Conservation (phyloP, 192 early-diverging fungal genomes). For the Chytriomyces sp. region DNA sequence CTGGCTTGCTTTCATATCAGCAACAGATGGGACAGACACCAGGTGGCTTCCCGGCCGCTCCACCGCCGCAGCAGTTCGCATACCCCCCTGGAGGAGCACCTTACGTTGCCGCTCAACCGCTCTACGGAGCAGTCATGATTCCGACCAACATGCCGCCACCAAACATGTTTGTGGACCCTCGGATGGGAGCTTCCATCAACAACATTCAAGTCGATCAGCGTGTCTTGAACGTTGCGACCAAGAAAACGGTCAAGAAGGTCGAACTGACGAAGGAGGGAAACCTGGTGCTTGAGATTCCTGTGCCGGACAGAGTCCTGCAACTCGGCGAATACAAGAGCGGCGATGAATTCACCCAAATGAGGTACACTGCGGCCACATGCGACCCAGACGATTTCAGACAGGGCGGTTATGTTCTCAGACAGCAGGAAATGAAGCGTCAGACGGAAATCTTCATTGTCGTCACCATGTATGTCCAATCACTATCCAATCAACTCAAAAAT, state of each 20-base stretch:
- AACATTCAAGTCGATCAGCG: constrained; percentile 17
- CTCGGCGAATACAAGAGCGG: constrained; percentile 55
- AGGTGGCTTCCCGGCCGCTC: not conserved
- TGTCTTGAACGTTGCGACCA: constrained; percentile 2
- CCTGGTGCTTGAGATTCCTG: constrained; percentile 49
- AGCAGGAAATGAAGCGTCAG: constrained; percentile 66
- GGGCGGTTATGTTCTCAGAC: constrained; percentile 38
- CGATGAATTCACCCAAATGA: constrained; percentile 88
- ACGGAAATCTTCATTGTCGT: constrained; percentile 93
- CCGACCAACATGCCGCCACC: constrained; percentile 13
- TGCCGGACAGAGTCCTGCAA: constrained; percentile 44
- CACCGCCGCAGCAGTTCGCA: not conserved
- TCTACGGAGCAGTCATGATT: constrained; percentile 22
- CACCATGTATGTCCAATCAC: constrained; percentile 77
- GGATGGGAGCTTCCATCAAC: constrained; percentile 12
- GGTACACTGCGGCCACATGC: constrained; percentile 91
- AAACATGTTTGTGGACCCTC: constrained; percentile 4
- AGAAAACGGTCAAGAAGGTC: constrained; percentile 20
- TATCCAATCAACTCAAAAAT: not conserved
- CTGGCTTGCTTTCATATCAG: not conserved
- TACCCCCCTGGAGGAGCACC: constrained; percentile 2
- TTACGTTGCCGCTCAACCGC: not conserved
- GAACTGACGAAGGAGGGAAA: constrained; percentile 26
- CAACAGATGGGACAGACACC: constrained; percentile 6
- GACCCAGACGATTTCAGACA: constrained; percentile 71